phyloP scores from a whole-genome alignment of 306 rosid species.

The Corylus heterophylla region DNA sequence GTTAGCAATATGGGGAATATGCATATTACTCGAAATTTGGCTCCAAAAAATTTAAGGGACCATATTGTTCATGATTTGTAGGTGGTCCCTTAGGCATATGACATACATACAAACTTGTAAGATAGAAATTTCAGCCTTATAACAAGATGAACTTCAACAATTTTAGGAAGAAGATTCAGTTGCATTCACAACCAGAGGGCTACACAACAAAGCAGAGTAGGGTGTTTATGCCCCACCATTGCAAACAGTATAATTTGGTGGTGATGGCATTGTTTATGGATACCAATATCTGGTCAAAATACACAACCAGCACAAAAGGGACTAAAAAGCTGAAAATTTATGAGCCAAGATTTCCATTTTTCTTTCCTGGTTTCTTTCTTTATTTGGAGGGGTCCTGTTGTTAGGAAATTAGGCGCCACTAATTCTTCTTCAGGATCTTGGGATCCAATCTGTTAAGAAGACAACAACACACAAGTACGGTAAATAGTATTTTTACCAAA shows the following conservation, averaged over 20 bases:
- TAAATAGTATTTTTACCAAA: no score
- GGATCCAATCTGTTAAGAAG: no score
- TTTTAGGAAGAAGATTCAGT: conserved; percentile 9
- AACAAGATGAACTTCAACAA: not conserved
- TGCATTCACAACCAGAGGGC: conserved; percentile 3
- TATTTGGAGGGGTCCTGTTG: no score
- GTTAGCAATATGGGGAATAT: no score
- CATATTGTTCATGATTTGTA: not conserved
- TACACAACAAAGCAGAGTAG: conserved; percentile 11
- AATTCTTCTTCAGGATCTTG: no score
- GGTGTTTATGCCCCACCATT: not conserved
- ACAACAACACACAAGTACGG: no score
- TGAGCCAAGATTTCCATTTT: not conserved
- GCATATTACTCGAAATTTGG: no score
- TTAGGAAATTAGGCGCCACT: no score
- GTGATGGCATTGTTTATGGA: not conserved
- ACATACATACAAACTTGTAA: not conserved
- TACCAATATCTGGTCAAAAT: not conserved
- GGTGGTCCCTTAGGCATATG: not conserved
- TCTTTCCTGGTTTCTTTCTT: not conserved
- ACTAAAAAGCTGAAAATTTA: not conserved
- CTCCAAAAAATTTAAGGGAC: no score
- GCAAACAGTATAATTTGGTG: not conserved
- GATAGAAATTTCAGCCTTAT: not conserved
- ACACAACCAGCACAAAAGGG: not conserved